Percentiles rank a stretch among this genome's conserved stretches.
Conservation (phyloP, 805 yeast species). For the Schizosaccharomyces lindneri region DNA sequence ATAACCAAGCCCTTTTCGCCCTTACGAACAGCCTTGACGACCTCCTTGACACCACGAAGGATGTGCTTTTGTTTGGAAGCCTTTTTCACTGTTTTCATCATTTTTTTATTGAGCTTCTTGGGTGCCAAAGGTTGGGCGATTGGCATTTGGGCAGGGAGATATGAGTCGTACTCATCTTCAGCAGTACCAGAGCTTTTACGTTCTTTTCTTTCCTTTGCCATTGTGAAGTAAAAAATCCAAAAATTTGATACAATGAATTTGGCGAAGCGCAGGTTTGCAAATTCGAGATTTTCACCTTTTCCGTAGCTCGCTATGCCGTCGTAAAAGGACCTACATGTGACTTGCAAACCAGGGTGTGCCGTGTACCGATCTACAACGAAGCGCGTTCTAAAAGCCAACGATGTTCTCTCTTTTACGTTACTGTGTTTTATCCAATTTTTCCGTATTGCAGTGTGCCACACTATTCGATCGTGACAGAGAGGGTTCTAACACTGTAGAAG, state of each 20-base stretch:
- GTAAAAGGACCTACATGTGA: not conserved
- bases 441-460: too few relatives aligned
- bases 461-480: too few relatives aligned
- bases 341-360: too few relatives aligned
- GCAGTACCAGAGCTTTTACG: constrained; percentile 5
- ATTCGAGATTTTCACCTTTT: not conserved
- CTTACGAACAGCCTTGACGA: constrained; percentile 88
- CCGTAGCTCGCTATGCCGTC: not conserved
- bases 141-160: constrained; percentile 72
- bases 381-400: too few relatives aligned
- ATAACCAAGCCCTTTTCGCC: constrained; percentile 93
- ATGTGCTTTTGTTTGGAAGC: constrained; percentile 93
- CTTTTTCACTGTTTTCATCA: constrained; percentile 83
- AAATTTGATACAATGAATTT: not conserved
- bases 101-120: constrained; percentile 83
- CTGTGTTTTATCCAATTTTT: too few relatives aligned
- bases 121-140: constrained; percentile 91
- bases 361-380: too few relatives aligned
- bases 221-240: not conserved
- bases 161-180: constrained; percentile 71
- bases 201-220: not conserved
- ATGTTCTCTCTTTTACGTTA: too few relatives aligned
- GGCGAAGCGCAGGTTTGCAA: not conserved
- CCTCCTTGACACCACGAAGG: constrained; percentile 96
- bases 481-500: too few relatives aligned